Percentiles rank a stretch among this genome's conserved stretches.
Evolutionary conservation across 305 asterid species (phyloP).

Genomic region (Fraxinus xanthoxyloides): DNA sequence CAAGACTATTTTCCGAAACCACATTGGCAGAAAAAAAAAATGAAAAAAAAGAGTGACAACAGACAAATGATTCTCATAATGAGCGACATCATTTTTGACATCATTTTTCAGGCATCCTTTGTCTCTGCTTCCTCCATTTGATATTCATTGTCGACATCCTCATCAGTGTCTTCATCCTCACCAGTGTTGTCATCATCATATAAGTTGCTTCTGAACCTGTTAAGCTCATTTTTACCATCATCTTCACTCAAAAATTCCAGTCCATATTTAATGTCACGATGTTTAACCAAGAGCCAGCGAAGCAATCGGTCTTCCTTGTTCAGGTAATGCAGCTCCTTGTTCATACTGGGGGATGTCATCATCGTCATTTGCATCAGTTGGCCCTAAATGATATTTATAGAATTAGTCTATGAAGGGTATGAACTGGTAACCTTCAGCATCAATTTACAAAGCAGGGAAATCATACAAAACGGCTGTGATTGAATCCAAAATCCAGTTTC

Average conservation of each 20-base stretch:
- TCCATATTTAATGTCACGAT: slow-evolving; percentile 50
- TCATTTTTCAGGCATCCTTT: slow-evolving; percentile 14
- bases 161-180: slow-evolving; percentile 36
- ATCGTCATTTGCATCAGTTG: slow-evolving; percentile 68
- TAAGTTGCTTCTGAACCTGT: slow-evolving; percentile 17
- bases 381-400: slow-evolving; percentile 36
- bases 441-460: background rate
- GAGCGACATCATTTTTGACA: background rate
- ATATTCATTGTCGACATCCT: slow-evolving; percentile 32
- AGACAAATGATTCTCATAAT: background rate
- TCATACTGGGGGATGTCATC: slow-evolving; percentile 86
- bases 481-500: background rate
- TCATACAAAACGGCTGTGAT: background rate
- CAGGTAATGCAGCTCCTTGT: slow-evolving; percentile 57
- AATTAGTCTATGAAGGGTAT: background rate
- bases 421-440: background rate
- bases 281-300: slow-evolving; percentile 78
- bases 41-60: too few species aligned
- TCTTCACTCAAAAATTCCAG: slow-evolving; percentile 24
- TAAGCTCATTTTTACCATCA: slow-evolving; percentile 31
- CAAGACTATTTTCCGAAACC: background rate
- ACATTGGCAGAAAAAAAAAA: background rate
- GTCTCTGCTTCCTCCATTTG: slow-evolving; percentile 12
- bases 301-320: slow-evolving; percentile 81
- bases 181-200: slow-evolving; percentile 23